These are phyloP conservation scores for Stephania yunnanensis DNA, from an alignment of 164 flowering plant genomes.

Conservation along the genomic window DNA sequence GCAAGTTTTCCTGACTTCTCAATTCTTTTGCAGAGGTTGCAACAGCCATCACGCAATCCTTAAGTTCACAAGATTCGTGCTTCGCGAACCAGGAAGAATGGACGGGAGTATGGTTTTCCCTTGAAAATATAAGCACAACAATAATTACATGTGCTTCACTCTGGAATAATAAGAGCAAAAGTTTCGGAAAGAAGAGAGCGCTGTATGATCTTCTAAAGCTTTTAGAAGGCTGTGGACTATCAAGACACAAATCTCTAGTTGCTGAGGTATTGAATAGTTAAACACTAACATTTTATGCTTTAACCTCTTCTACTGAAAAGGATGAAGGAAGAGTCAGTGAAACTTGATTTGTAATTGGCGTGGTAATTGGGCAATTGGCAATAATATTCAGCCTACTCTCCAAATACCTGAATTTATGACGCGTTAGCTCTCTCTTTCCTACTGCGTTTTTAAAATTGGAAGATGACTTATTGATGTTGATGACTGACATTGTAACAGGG, in stretches of 20 bases:
- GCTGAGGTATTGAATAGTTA: constrained; percentile 38
- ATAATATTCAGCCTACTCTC: not conserved
- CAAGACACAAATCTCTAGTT: constrained; percentile 40
- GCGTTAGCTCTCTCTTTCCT: not conserved
- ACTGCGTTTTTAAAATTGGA: not conserved
- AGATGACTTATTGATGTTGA: constrained; percentile 1
- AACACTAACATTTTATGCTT: not conserved
- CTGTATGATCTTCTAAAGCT: constrained; percentile 55
- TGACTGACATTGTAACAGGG: constrained; percentile 26
- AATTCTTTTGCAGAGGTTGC: constrained; percentile 27
- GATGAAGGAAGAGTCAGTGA: too few relatives aligned
- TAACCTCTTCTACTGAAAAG: not conserved
- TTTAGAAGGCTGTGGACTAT: constrained; percentile 62
- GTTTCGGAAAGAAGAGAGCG: constrained; percentile 56
- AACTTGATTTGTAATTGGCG: too few relatives aligned
- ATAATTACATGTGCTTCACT: constrained; percentile 38
- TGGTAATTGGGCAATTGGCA: too few relatives aligned
- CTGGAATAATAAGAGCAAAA: constrained; percentile 48
- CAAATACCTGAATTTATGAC: not conserved
- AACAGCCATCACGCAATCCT: constrained; percentile 12
- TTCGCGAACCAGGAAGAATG: constrained; percentile 36
- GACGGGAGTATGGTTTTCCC: constrained; percentile 34
- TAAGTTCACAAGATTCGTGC: constrained; percentile 20
- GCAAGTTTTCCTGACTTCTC: not conserved
- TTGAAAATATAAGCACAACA: constrained; percentile 38